Conservation (phyloP, 139 green algal genomes). For the Monoraphidium neglectum region DNA sequence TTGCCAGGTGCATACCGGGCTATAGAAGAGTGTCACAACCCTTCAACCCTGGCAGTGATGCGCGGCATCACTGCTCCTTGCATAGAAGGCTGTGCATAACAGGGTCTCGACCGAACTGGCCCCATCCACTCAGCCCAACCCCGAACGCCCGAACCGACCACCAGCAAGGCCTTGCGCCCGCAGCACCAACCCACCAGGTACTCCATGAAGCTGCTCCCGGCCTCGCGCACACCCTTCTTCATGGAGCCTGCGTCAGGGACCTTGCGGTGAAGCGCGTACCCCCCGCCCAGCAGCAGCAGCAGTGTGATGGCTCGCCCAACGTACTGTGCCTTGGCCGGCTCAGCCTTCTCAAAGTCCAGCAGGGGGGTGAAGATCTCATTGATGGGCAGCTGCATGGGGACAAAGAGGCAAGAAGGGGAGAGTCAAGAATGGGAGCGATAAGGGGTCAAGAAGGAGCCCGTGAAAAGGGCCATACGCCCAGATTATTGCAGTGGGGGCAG, state of each 20-base stretch:
- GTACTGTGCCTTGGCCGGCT: slow-evolving; percentile 16
- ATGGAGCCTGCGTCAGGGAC: slow-evolving; percentile 41
- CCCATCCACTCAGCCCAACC: too few species aligned
- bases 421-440: background rate
- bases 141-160: too few species aligned
- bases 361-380: slow-evolving; percentile 53
- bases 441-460: too few species aligned
- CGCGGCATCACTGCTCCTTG: too few species aligned
- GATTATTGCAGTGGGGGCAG: too few species aligned
- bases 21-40: too few species aligned
- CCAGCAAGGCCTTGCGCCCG: too few species aligned
- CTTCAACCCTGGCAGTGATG: too few species aligned
- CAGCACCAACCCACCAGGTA: slow-evolving; percentile 66
- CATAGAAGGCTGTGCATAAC: too few species aligned
- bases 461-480: too few species aligned
- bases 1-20: too few species aligned
- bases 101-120: too few species aligned
- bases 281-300: slow-evolving; percentile 8
- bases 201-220: slow-evolving; percentile 49
- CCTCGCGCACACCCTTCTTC: slow-evolving; percentile 35
- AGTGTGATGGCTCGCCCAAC: slow-evolving; percentile 2
- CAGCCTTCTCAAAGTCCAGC: slow-evolving; percentile 32
- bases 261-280: slow-evolving; percentile 43
- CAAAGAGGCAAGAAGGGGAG: background rate
- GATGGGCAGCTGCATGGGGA: slow-evolving; percentile 42